Conservation (phyloP, 2,329 filamentous ascomycete genomes). For the Hymenoscyphus scutula region DNA sequence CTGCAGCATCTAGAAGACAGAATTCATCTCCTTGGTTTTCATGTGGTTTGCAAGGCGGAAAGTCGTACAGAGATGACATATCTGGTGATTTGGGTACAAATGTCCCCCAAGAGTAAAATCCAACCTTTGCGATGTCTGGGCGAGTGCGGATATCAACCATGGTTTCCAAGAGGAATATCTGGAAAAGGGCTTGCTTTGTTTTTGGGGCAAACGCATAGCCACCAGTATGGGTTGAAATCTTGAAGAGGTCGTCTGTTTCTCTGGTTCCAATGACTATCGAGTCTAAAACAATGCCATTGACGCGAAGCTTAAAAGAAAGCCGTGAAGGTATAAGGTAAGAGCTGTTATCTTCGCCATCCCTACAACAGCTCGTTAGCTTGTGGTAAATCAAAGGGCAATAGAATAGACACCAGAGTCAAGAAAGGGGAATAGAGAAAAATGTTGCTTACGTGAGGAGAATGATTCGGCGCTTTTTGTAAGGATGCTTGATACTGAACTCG, state of each 20-base stretch:
- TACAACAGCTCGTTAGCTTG: too few species aligned
- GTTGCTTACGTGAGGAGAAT: background rate
- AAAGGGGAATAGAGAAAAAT: too few species aligned
- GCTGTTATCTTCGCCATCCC: conserved; percentile 1
- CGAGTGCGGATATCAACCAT: conserved; percentile 12
- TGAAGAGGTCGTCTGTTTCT: conserved; percentile 3
- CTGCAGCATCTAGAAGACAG: conserved; percentile 9
- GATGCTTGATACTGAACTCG: background rate
- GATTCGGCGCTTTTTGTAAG: background rate
- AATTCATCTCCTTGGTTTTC: conserved; percentile 6
- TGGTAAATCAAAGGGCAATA: too few species aligned
- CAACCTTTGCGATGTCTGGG: background rate
- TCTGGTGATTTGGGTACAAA: conserved; percentile 1
- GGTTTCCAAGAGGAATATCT: conserved; percentile 13
- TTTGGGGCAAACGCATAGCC: conserved; percentile 14
- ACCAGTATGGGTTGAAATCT: conserved; percentile 12
- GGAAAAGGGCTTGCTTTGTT: conserved; percentile 8
- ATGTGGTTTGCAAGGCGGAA: conserved; percentile 12
- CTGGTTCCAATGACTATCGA: background rate
- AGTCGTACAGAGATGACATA: conserved; percentile 9
- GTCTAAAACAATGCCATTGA: background rate
- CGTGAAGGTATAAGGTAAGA: background rate
- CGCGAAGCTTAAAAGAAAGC: background rate
- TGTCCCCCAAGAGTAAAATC: background rate
- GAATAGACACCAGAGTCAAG: too few species aligned